Base-by-base conservation (phyloP, 306 rosid genomes). In the Chamaecrista fasciculata region DNA sequence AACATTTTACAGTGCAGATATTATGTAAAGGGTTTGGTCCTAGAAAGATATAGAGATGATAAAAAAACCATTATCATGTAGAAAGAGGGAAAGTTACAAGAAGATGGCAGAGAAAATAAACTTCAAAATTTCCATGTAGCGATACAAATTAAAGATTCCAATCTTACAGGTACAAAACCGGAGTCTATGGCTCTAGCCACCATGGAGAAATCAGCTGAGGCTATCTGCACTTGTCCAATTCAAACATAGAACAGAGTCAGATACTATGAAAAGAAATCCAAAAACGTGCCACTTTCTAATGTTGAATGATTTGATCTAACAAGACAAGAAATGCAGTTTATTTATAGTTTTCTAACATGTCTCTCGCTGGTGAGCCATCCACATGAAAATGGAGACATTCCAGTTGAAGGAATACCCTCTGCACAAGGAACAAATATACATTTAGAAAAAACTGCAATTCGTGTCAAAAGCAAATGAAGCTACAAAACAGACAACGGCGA, bases 351-450 rank as follows among this genome's bases (percentile, higher is more conserved):
- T 59, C 96, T 82, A 29, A 90, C 98, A 71, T 83, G 78, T 82
- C 87, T 88, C 76, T 80, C 78, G 15, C 71, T 50, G 61, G 97
- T 93, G 67, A 78, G 60, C 98, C 97, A 93, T 76, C 98, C 97
- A 83, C 94, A 86, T 9, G 98, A 79, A 84, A 90, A 87, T 72
- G 98, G 97, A 75, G 96, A 90, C 89, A 93, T 80, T 75, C 96
- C 98, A 70, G 84, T 56, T 23, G 98, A 90, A 80, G 97, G 96
- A 69, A 93, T 93, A 50, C 98, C 94, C 89, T 86, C 97, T 93
- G 87, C 78, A 76, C 67, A 63, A 55, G 77, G 78, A 67, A 77
- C 11, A 47, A 50, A 76, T 48, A 52, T 66, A 43, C 4, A 58
- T 61, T 34, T 8, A 67, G 51, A 59, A 34, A 33, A 66, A 70